Base-by-base conservation (phyloP, 176 grass and related monocot genomes). In the Oryza nivara region DNA sequence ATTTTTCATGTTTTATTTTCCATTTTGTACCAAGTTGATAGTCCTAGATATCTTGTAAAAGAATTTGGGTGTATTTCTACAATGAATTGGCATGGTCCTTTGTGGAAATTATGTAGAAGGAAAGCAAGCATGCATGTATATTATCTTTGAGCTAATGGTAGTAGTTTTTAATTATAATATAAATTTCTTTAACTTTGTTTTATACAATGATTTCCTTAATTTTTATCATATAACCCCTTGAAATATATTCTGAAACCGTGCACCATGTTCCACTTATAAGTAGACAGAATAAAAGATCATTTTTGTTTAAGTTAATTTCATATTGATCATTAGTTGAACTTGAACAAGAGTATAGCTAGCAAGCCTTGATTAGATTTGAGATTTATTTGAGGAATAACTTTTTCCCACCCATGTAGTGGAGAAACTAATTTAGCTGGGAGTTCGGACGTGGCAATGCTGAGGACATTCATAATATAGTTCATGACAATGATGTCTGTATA, bases 101-200 rank as follows among this genome's bases (percentile, higher is more conserved):
- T 68, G 17, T 75, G 47, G 69, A 52, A 69, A 70, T 78, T 35
- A 78, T 75, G 56, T 49, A 47, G 67, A 52, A 60, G 30, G 71
- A 72, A 70, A 44, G 9, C 9, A 48, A 49, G 72, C 11, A 48
- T 49, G 72, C 48, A 77, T 61, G 19, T 74, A 73, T 77, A 72
- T 60, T 20, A 11, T 43, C 43, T 75, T 74, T 22, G 13, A 22
- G n/a, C n/a, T 61, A 61, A 61, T 10, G 58, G 22, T 17, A 61
- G 20, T 23, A 32, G 11, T 11, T 30, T 49, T 51, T 73, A 1
- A 1, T 30, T 74, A 30, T 49, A 49, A 1, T 11, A 19, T 44
- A 10, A 69, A 23, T 46, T 6, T 28, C 13, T 73, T 73, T 63
- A 22, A n/a, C 61, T 69, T 38, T 4, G 43, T 17, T 54, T 32